phyloP scores from a whole-genome alignment of 345 rosid species.

The Noccaea caerulescens region DNA sequence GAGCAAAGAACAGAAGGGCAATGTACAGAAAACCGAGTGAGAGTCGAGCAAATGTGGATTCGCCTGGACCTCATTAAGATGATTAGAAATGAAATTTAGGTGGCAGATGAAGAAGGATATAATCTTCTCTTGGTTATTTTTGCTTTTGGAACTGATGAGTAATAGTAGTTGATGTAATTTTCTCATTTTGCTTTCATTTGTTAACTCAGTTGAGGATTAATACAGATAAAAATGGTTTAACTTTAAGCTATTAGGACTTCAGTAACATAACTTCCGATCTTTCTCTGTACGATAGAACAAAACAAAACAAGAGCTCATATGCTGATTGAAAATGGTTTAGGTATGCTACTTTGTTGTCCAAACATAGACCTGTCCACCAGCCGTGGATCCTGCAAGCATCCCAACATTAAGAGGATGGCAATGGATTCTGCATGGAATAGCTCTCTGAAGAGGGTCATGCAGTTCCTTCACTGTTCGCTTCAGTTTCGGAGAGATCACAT shows the following conservation, averaged over 20 bases:
- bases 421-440: conserved; percentile 76
- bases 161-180: neutral
- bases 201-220: neutral
- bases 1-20: neutral
- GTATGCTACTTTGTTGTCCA: conserved; percentile 51
- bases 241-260: neutral
- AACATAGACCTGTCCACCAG: conserved; percentile 71
- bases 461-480: conserved; percentile 49
- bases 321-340: neutral
- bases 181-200: conserved; percentile 3
- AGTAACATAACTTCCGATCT: neutral
- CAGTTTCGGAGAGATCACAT: conserved; percentile 57
- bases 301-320: neutral
- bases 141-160: conserved; percentile 10
- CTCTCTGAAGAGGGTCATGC: conserved; percentile 50
- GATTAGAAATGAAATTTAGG: conserved; percentile 23
- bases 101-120: neutral
- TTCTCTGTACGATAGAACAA: neutral
- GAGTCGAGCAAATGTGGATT: conserved; percentile 16
- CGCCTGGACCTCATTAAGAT: conserved; percentile 14
- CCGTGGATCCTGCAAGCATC: conserved; percentile 70
- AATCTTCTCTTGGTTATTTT: neutral
- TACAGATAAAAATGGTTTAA: neutral
- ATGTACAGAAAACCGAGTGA: conserved; percentile 25
- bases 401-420: conserved; percentile 72